Evolutionary conservation across 2,329 filamentous ascomycete species (phyloP), one percentile per base, ranked within the genome.

Genomic region (Polychaeton citri): DNA sequence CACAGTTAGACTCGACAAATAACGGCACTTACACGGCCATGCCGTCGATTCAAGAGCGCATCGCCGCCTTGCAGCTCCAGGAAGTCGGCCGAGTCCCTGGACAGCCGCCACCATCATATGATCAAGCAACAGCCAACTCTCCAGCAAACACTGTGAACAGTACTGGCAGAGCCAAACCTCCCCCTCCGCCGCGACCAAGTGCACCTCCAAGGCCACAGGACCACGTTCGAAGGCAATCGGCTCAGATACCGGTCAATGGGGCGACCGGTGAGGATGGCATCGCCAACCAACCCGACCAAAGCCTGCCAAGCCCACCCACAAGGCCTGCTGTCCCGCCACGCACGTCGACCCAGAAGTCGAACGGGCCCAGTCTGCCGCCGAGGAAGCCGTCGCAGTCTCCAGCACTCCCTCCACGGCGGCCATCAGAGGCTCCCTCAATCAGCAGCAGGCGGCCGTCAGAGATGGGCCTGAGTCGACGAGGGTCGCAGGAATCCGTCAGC

Each of bases 401-500:
- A n/a, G 52, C 56, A 30, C 49, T 68, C 28, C 64, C 65, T 30
- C 59, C 63, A 15, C 57, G 64, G 38, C 53, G 60, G 38, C 51
- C 61, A 12, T 67, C 64, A 1, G 61, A 61, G 32, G 52, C 48
- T 3, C 44, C 46, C 17, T 50, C 48, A 20, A 43, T 44, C 33
- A n/a, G 19, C 19, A 5, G 9, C 17, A 37, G 13, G 5, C 20
- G 5, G 32, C 40, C 32, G 13, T 38, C 49, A 21, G 48, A 47
- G 2, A 46, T 43, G 31, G 34, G 39, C 3, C 43, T 56, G 6
- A 53, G 48, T 26, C 57, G 63, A 28, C 56, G 55, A 40, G 54
- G 49, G 6, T 71, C 68, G 0, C 50, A 52, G 18, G 72, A 73
- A 34, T 74, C 71, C 2, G 57, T 67, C 31, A 65, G 66, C 12